Evolutionary conservation across 2,329 filamentous ascomycete genomes (phyloP).

Genomic region (Trichothecium sympodiale): DNA sequence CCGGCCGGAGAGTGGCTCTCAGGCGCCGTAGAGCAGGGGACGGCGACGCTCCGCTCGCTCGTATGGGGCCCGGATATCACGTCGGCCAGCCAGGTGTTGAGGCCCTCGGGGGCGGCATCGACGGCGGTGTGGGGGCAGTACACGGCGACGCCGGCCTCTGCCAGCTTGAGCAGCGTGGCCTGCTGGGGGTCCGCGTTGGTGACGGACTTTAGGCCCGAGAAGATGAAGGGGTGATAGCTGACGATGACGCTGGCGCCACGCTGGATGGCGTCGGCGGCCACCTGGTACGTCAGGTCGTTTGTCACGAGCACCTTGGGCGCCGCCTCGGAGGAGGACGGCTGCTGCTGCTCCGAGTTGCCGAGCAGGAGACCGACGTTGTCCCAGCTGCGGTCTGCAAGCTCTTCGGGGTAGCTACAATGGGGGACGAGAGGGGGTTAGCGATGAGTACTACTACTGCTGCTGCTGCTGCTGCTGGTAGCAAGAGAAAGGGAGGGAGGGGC

Average conservation of each 20-base stretch:
- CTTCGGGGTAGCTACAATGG: constrained; percentile 65
- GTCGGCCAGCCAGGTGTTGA: constrained; percentile 91
- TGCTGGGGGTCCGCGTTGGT: constrained; percentile 81
- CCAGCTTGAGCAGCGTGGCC: constrained; percentile 68
- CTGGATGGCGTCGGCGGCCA: constrained; percentile 80
- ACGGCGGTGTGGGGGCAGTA: constrained; percentile 95
- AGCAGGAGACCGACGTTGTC: constrained; percentile 89
- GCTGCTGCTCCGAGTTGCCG: constrained; percentile 28
- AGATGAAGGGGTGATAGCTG: constrained; percentile 96
- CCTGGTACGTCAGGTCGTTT: constrained; percentile 80
- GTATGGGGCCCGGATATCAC: constrained; percentile 52
- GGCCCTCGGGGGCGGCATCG: constrained; percentile 72
- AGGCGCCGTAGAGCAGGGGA: constrained; percentile 31
- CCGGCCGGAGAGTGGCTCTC: constrained; percentile 35
- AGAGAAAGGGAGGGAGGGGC: constrained; percentile 17
- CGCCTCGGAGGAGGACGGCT: constrained; percentile 13
- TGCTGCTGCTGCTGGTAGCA: background rate
- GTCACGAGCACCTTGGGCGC: constrained; percentile 45
- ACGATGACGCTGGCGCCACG: constrained; percentile 69
- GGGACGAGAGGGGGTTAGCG: too few relatives aligned
- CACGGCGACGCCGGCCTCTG: constrained; percentile 80
- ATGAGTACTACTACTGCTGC: background rate
- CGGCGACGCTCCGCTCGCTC: constrained; percentile 29
- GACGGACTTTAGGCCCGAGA: constrained; percentile 80
- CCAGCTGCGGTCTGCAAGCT: constrained; percentile 79